phyloP scores from a whole-genome alignment of 106 monocot species.

The Hemerocallis citrina region DNA sequence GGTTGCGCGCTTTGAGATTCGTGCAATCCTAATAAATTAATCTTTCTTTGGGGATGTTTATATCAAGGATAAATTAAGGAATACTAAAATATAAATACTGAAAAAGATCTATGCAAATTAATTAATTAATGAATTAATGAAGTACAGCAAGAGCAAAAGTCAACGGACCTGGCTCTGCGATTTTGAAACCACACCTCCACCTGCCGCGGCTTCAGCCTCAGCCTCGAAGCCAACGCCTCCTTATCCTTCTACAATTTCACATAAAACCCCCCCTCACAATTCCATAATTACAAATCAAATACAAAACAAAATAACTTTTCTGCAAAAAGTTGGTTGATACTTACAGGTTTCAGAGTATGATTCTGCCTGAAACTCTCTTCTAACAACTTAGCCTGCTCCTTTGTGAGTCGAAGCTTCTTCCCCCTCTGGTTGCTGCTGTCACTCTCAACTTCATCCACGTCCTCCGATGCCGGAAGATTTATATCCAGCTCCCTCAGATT shows the following conservation, averaged over 20 bases:
- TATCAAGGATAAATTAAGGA: neutral
- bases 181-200: slow-evolving; percentile 99
- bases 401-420: slow-evolving; percentile 83
- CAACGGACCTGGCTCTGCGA: slow-evolving; percentile 67
- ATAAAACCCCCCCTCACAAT: neutral
- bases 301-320: neutral
- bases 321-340: neutral
- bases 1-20: no score
- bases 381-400: slow-evolving; percentile 77
- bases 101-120: no score
- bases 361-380: slow-evolving; percentile 90
- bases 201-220: slow-evolving; percentile 74
- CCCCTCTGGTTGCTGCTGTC: slow-evolving; percentile 25
- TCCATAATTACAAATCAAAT: neutral
- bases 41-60: no score
- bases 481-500: slow-evolving; percentile 65
- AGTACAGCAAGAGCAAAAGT: neutral
- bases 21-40: no score
- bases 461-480: slow-evolving; percentile 48
- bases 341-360: slow-evolving; percentile 78
- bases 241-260: slow-evolving; percentile 66
- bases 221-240: slow-evolving; percentile 65
- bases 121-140: no score
- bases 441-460: slow-evolving; percentile 39
- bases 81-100: no score